Evolutionary conservation across 1,284 basidiomycete genomes (phyloP).

Genomic region (Hypsizygus ulmarius): DNA sequence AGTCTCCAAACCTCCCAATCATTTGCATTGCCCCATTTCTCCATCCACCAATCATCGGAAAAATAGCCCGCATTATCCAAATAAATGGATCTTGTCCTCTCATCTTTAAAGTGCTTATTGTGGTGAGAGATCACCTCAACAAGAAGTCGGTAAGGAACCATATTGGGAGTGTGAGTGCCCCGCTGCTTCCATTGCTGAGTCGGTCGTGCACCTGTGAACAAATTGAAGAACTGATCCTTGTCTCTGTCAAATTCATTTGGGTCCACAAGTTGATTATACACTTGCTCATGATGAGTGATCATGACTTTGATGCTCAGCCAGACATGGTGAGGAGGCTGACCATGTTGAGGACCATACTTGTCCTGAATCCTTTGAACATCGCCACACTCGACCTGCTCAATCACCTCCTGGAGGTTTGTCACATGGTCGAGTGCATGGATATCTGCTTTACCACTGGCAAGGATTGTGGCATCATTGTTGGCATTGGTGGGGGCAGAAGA

Average conservation of each 20-base stretch:
- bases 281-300: not conserved
- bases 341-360: conserved; percentile 3
- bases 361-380: conserved; percentile 1
- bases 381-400: conserved; percentile 2
- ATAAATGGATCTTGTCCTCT: not conserved
- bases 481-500: no score
- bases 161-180: not conserved
- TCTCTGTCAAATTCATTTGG: not conserved
- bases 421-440: conserved; percentile 1
- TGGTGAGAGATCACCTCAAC: conserved; percentile 1
- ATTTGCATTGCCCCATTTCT: not conserved
- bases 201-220: not conserved
- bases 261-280: conserved; percentile 1
- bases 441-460: not conserved
- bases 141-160: not conserved
- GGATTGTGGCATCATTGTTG: not conserved
- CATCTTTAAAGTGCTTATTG: conserved; percentile 2
- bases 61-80: not conserved
- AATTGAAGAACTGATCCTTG: conserved; percentile 1
- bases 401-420: not conserved
- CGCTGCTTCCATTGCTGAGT: not conserved
- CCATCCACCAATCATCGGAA: not conserved
- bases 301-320: conserved; percentile 4
- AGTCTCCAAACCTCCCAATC: conserved; percentile 7
- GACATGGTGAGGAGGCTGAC: not conserved